phyloP scores from a whole-genome alignment of 2,329 filamentous ascomycete genomes.

The Ceratocystis eucalypticola region DNA sequence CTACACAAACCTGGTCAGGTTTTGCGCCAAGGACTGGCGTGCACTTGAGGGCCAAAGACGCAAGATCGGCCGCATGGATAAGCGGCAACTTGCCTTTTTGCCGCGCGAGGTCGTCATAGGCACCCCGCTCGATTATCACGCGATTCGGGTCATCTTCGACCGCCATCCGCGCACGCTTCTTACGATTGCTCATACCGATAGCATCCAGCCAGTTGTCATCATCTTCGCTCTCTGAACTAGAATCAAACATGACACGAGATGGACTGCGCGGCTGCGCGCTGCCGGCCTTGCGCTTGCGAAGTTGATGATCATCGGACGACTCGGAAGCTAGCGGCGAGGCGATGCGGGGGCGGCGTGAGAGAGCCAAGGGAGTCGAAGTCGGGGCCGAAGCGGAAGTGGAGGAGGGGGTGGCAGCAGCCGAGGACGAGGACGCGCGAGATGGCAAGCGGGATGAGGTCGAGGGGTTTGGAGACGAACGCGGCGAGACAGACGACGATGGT shows the following conservation, averaged over 20 bases:
- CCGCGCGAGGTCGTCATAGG: conserved; percentile 18
- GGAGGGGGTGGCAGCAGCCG: conserved; percentile 6
- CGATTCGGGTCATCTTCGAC: conserved; percentile 16
- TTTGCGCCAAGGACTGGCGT: conserved; percentile 37
- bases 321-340: conserved; percentile 11
- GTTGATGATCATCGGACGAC: conserved; percentile 14
- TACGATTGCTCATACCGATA: conserved; percentile 36
- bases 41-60: conserved; percentile 38
- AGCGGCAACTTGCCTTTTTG: conserved; percentile 32
- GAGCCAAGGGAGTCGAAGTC: background rate
- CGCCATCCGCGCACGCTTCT: conserved; percentile 22
- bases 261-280: conserved; percentile 30
- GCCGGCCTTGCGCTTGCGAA: conserved; percentile 37
- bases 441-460: conserved; percentile 12
- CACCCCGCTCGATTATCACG: conserved; percentile 7
- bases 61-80: conserved; percentile 46
- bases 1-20: conserved; percentile 44
- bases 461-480: conserved; percentile 18
- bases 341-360: conserved; percentile 11
- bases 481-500: conserved; percentile 12
- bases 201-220: conserved; percentile 37
- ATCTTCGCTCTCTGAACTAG: conserved; percentile 38
- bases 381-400: background rate
- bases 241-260: conserved; percentile 37
- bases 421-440: conserved; percentile 4